Percentiles rank a stretch among this genome's conserved stretches.
Evolutionary conservation across 2,329 filamentous ascomycete genomes (phyloP).

Genomic region (Clonostachys chloroleuca): DNA sequence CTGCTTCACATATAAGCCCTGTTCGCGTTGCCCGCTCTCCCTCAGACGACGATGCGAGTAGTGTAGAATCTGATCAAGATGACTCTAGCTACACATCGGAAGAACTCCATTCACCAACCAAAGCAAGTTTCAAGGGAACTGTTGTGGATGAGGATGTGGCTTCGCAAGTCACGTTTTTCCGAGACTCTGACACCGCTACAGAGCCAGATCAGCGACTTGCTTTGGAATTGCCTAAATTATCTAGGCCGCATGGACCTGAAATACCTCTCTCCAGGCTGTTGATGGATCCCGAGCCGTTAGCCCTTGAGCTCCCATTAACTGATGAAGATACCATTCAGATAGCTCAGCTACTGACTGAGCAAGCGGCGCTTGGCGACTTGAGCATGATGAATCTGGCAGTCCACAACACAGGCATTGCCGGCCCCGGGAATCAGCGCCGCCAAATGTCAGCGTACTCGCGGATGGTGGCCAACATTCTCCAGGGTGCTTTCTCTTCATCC

Average conservation of each 20-base stretch:
- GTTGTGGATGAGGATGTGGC: slow-evolving; percentile 46
- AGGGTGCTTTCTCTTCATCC: slow-evolving; percentile 5
- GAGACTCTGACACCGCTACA: slow-evolving; percentile 40
- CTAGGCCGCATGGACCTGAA: slow-evolving; percentile 42
- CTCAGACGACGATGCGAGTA: slow-evolving; percentile 44
- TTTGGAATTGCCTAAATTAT: slow-evolving; percentile 43
- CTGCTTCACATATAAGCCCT: slow-evolving; percentile 23
- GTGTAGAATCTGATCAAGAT: slow-evolving; percentile 50
- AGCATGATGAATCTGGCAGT: slow-evolving; percentile 19
- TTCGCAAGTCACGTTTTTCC: slow-evolving; percentile 46
- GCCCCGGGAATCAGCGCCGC: slow-evolving; percentile 28
- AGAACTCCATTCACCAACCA: slow-evolving; percentile 43
- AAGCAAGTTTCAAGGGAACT: slow-evolving; percentile 36
- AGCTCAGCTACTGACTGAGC: slow-evolving; percentile 68
- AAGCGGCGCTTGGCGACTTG: slow-evolving; percentile 52
- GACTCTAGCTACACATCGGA: slow-evolving; percentile 46
- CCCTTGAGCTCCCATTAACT: slow-evolving; percentile 35
- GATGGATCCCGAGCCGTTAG: slow-evolving; percentile 51
- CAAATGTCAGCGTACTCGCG: slow-evolving; percentile 37
- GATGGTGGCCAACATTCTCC: slow-evolving; percentile 42
- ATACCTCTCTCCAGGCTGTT: slow-evolving; percentile 51
- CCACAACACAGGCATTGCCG: slow-evolving; percentile 9
- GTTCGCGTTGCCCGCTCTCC: slow-evolving; percentile 24
- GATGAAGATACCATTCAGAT: slow-evolving; percentile 62
- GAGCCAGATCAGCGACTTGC: slow-evolving; percentile 41